These are phyloP conservation scores for Amborella trichopoda DNA, from an alignment of 164 flowering plant genomes.

Conservation along the genomic window DNA sequence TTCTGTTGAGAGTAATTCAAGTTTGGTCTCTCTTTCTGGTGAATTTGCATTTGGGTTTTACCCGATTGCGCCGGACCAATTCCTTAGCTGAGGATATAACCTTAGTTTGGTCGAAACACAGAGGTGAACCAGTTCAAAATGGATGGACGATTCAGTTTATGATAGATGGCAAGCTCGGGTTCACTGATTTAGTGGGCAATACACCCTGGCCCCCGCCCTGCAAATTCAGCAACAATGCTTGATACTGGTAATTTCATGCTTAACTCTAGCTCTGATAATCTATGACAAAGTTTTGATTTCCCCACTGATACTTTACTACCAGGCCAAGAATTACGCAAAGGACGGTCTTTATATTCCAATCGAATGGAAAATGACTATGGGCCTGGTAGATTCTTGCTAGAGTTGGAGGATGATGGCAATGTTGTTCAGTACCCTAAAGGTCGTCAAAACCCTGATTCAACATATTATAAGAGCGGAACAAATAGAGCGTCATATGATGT, in stretches of 20 bases:
- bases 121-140: background rate
- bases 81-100: background rate
- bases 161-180: background rate
- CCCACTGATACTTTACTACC: conserved; percentile 3
- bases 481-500: too few relatives aligned
- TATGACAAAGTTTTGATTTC: conserved; percentile 1
- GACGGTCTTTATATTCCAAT: background rate
- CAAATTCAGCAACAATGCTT: conserved; percentile 24
- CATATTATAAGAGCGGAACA: too few relatives aligned
- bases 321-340: background rate
- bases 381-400: conserved; percentile 5
- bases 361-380: background rate
- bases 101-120: conserved; percentile 2
- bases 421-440: background rate
- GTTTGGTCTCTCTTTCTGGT: background rate
- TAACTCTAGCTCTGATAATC: background rate
- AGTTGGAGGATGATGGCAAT: conserved; percentile 1
- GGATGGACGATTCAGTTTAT: conserved; percentile 3
- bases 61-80: background rate
- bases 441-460: background rate
- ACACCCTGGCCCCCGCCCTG: background rate
- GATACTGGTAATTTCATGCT: conserved; percentile 34
- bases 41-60: conserved; percentile 1
- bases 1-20: too few relatives aligned
- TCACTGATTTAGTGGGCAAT: background rate